Base-by-base conservation (phyloP, 164 flowering plant species). In the Cinnamomum chago region DNA sequence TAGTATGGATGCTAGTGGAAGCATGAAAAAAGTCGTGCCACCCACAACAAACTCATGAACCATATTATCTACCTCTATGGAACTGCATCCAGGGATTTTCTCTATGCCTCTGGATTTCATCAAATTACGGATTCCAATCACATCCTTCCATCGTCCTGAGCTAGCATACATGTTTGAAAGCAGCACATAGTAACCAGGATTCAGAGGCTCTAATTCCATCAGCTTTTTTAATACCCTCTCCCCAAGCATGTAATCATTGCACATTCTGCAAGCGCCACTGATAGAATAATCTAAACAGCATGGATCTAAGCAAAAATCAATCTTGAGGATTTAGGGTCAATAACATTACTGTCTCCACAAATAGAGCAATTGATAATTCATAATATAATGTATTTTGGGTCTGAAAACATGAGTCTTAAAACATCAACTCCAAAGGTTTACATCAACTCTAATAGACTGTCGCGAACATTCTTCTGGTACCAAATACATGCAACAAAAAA, bases 131-230 rank as follows among this genome's bases (percentile, higher is more conserved):
- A 77, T 58, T 71, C 75, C 47, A 30, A 40, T 80, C 69, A 80
- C 79, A 18, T 77, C 79, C 70, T 71, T 35, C 82, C 82, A 77
- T 67, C 52, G 65, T 30, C 77, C 66, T 24, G 72, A 33, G 23
- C 75, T 60, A 35, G 82, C 82, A 73, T 80, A 80, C 79, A 80
- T 80, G 68, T 80, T 80, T 23, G 82, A 80, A 30, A 80, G 79
- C 30, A 80, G 74, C 18, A 80, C 79, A 55, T 80, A 80, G 60
- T 80, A 80, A 60, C 82, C 82, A 3, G 79, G 52, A 55, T 80
- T 80, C 17, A 33, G 67, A 73, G 82, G 79, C 58, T 77, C 82
- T 50, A 74, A 33, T 4, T 77, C 71, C 58, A 77, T 70, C 51
- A 80, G 67, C 72, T 71, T 77, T 77, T 76, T 65, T 30, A 80